Base-by-base conservation (phyloP, 352 stramenopile species). In the Blastocystis sp. region DNA sequence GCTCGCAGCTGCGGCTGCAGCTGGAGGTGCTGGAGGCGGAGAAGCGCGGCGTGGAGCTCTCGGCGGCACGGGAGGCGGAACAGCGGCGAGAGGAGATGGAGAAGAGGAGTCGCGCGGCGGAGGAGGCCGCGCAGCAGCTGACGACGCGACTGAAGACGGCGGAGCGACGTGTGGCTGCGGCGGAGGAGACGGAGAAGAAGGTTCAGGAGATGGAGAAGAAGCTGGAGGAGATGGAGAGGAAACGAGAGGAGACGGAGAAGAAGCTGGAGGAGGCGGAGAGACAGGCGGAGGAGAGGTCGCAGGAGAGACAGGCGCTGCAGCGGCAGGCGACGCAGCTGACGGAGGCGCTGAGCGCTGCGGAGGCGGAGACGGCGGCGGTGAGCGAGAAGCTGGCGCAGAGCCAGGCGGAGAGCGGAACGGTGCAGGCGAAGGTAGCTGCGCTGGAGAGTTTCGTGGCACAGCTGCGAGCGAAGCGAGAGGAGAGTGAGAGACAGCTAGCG, bases 11-110 rank as follows among this genome's bases (percentile, higher is more conserved):
- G 18, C 69, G 69, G 14, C 21, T 81, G 46, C 69, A 81, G 29
- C 27, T 57, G 2, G 69, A 81, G 51, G 42, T 81, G 8, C 24
- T 81, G 46, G 69, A 81, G 34, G 69, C 69, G 34, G 69, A 81
- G 24, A 81, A 81, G 46, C 54, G 56, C 18, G 69, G 69, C 3
- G 63, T 81, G 21, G 69, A 81, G 34, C 27, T 40, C 21, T 81
- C 69, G 2, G 49, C 44, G 14, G 16, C 16, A 21, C 46, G 63
- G 32, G 69, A 81, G 48, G 29, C 34, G 14, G 27, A 64, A 21
- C 27, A 61, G n/a, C 51, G 51, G 6, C 61, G 40, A 42, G 29
- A 65, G 16, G 9, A 49, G 69, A 81, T 24, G 18, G 29, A 42
- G 29, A 27, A 21, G 48, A 59, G 36, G 18, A 27, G n/a, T 11